Percentiles rank a stretch among this genome's conserved stretches.
Evolutionary conservation across 208 protist species (phyloP).

Genomic region (Wallacemonas sp.): DNA sequence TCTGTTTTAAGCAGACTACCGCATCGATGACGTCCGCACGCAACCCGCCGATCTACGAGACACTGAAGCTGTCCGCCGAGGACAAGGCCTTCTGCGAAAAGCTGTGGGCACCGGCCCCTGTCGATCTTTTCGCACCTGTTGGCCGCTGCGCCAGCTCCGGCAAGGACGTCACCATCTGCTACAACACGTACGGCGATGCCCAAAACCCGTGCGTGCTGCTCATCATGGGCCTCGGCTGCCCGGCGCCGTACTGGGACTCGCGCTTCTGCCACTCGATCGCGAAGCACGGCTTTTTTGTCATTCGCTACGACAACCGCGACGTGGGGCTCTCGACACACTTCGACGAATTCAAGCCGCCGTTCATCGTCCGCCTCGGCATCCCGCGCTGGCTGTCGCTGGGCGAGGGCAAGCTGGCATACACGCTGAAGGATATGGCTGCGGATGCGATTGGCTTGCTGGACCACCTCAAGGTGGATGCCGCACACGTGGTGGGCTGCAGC

Average conservation of each 20-base stretch:
- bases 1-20: no score
- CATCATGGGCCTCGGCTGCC: slow-evolving; percentile 32
- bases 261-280: slow-evolving; percentile 40
- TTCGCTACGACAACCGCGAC: slow-evolving; percentile 54
- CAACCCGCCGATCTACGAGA: neutral
- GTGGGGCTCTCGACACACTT: slow-evolving; percentile 34
- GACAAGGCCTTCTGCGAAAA: slow-evolving; percentile 10
- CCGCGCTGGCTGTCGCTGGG: slow-evolving; percentile 17
- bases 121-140: slow-evolving; percentile 23
- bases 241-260: slow-evolving; percentile 26
- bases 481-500: slow-evolving; percentile 39
- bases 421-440: slow-evolving; percentile 37
- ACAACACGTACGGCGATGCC: slow-evolving; percentile 39
- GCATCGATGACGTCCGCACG: neutral
- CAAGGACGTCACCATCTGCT: slow-evolving; percentile 36
- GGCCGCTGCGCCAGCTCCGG: slow-evolving; percentile 32
- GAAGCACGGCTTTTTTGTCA: slow-evolving; percentile 32
- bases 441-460: slow-evolving; percentile 40
- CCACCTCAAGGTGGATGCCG: slow-evolving; percentile 27
- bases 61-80: neutral
- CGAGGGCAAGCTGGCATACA: slow-evolving; percentile 27
- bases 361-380: slow-evolving; percentile 21
- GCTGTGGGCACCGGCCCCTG: slow-evolving; percentile 16
- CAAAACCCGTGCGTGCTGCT: slow-evolving; percentile 36
- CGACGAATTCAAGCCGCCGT: slow-evolving; percentile 17